These are phyloP conservation scores for Nicotiana paniculata DNA, from an alignment of 257 asterid genomes.

Conservation along the genomic window DNA sequence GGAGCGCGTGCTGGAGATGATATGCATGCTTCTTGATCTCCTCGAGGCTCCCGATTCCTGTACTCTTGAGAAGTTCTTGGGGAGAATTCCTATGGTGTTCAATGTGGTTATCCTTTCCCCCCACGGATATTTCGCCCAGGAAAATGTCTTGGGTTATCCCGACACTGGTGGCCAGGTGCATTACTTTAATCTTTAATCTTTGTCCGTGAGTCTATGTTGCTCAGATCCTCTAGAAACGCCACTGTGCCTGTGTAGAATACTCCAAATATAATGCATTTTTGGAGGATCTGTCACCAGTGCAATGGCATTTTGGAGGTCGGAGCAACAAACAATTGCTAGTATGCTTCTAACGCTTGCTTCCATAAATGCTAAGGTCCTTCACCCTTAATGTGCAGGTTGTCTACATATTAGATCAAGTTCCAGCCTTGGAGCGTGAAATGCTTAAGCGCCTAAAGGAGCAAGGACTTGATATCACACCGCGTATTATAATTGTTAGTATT, in stretches of 20 bases:
- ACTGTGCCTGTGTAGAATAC: too few species aligned
- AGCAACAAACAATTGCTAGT: not conserved
- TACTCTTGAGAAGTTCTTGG: conserved; percentile 84
- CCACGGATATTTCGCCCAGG: conserved; percentile 98
- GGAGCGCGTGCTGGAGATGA: conserved; percentile 65
- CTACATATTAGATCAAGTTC: conserved; percentile 28
- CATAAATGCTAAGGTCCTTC: not conserved
- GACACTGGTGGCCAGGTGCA: conserved; percentile 98
- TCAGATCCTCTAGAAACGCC: too few species aligned
- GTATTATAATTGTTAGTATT: conserved; percentile 22
- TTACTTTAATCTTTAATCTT: not conserved
- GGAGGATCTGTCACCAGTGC: too few species aligned
- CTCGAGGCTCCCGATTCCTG: conserved; percentile 91
- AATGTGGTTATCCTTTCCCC: conserved; percentile 94
- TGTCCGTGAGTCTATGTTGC: too few species aligned
- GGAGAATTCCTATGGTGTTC: conserved; percentile 92
- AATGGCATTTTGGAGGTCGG: too few species aligned
- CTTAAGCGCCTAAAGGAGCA: conserved; percentile 23
- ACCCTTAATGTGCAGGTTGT: conserved; percentile 15
- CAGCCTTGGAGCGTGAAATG: conserved; percentile 26
- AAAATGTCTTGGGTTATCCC: conserved; percentile 91
- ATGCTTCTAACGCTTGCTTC: not conserved
- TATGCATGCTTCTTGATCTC: conserved; percentile 82
- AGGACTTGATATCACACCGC: conserved; percentile 24
- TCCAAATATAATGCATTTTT: too few species aligned